Evolutionary conservation across 2,329 filamentous ascomycete species (phyloP).

Genomic region (Lachnellula occidentalis): DNA sequence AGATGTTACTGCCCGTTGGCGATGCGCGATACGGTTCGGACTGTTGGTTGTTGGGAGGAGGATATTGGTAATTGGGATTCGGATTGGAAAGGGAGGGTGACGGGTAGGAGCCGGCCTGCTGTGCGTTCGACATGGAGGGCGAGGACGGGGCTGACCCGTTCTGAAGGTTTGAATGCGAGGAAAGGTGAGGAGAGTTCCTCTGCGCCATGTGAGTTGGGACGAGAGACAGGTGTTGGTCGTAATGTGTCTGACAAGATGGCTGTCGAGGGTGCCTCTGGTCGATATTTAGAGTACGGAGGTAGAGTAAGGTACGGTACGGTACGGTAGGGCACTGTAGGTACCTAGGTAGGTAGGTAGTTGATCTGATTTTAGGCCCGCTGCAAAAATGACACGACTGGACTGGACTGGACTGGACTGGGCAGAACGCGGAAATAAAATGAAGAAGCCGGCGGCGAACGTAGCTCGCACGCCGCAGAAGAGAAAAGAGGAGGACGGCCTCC

Average conservation of each 20-base stretch:
- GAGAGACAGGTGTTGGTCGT: too few relatives aligned
- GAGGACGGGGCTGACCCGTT: conserved; percentile 29
- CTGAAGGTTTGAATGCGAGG: conserved; percentile 16
- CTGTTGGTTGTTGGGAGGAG: conserved; percentile 32
- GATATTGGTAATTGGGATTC: conserved; percentile 39
- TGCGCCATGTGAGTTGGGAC: conserved; percentile 16
- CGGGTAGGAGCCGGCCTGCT: conserved; percentile 40
- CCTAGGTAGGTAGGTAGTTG: too few relatives aligned
- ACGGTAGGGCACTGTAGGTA: too few relatives aligned
- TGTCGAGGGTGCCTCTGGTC: neutral
- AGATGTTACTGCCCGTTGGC: conserved; percentile 39
- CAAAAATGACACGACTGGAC: too few relatives aligned
- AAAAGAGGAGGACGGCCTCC: too few relatives aligned
- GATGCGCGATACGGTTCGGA: conserved; percentile 39
- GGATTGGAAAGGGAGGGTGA: conserved; percentile 41
- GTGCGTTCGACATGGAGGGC: conserved; percentile 31
- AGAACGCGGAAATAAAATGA: too few relatives aligned
- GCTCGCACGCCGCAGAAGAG: too few relatives aligned
- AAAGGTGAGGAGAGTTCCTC: conserved; percentile 27
- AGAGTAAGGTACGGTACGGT: too few relatives aligned
- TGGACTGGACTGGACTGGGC: too few relatives aligned
- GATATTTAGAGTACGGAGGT: too few relatives aligned
- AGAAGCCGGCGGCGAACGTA: too few relatives aligned
- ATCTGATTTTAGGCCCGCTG: too few relatives aligned
- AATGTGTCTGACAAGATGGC: neutral